Evolutionary conservation across 2,329 filamentous ascomycete genomes (phyloP), one percentile per base, ranked within the genome.

Genomic region (Aspergillus brunneoviolaceus): DNA sequence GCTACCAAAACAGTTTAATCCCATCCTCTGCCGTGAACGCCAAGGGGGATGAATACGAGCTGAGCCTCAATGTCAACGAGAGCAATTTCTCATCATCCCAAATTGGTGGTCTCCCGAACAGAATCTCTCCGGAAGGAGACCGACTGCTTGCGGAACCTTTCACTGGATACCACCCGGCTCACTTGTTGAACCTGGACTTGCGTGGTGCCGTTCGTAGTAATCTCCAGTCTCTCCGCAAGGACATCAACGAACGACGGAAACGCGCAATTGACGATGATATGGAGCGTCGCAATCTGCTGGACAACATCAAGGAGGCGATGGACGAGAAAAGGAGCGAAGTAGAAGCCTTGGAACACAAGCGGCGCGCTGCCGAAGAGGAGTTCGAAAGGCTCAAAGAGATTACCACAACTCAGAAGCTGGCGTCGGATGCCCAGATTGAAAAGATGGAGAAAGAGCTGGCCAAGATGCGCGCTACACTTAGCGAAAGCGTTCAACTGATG

Each of bases 391-490:
- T 92, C 21, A 94, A 94, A 72, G 95, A 97, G 81, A 86, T 87
- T 60, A 94, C 90, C 7, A 90, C 85, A 50, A 91, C 92, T 19
- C 92, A 96, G 74, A 96, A 96, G 79, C 86, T 94, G 73, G 89
- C 88, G 7, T 91, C 89, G 2, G 95, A 98, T 73, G 87, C 93
- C 9, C 94, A 98, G 75, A 96, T 99, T 69, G 95, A 99, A 77
- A 95, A 95, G 81, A 96, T 97, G 89, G 95, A 99, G 79, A 97
- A 96, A 77, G 93, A 99, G 75, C 81, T 99, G n/a, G 90, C 91
- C 51, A 91, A 92, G 74, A 96, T 98, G 91, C 85, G 93, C 48
- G 86, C 89, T 2, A 89, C 89, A 11, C 81, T 97, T 31, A 89
- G 87, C 2, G 94, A 97, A 75, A 92, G 88, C 35, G 90, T 97